phyloP scores from a whole-genome alignment of 2,329 filamentous ascomycete species.

The Colletotrichum musicola region DNA sequence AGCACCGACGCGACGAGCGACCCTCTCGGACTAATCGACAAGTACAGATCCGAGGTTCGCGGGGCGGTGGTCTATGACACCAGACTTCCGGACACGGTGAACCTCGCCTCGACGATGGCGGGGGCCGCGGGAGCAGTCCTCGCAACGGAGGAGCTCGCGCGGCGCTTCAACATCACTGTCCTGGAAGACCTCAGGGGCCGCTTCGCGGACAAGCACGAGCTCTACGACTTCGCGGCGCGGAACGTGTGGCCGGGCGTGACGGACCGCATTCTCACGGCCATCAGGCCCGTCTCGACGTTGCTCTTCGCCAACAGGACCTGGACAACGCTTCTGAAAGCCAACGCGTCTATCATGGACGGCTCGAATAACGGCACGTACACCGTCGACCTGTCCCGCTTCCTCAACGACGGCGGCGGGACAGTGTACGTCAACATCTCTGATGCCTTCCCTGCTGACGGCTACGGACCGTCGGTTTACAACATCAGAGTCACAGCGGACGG shows the following conservation, averaged over 20 bases:
- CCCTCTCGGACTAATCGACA: slow-evolving; percentile 9
- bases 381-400: neutral
- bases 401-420: neutral
- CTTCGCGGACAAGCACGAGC: slow-evolving; percentile 16
- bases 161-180: slow-evolving; percentile 10
- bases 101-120: slow-evolving; percentile 15
- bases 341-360: slow-evolving; percentile 10
- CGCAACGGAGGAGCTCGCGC: slow-evolving; percentile 16
- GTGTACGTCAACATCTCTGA: slow-evolving; percentile 19
- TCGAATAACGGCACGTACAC: slow-evolving; percentile 22
- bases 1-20: neutral
- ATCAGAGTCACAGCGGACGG: neutral
- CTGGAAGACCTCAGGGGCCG: slow-evolving; percentile 18
- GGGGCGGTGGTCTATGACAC: slow-evolving; percentile 20
- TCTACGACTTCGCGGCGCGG: slow-evolving; percentile 10
- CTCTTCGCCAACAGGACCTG: slow-evolving; percentile 22
- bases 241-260: slow-evolving; percentile 16
- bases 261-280: slow-evolving; percentile 17
- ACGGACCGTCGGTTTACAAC: slow-evolving; percentile 5
- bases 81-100: slow-evolving; percentile 20
- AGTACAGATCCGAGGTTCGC: slow-evolving; percentile 15
- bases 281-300: slow-evolving; percentile 1
- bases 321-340: slow-evolving; percentile 5
- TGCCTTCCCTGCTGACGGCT: slow-evolving; percentile 17
- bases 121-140: slow-evolving; percentile 1